Evolutionary conservation across 1,284 basidiomycete species (phyloP), one percentile per base, ranked within the genome.

Genomic region (Trichosporon ovoides): DNA sequence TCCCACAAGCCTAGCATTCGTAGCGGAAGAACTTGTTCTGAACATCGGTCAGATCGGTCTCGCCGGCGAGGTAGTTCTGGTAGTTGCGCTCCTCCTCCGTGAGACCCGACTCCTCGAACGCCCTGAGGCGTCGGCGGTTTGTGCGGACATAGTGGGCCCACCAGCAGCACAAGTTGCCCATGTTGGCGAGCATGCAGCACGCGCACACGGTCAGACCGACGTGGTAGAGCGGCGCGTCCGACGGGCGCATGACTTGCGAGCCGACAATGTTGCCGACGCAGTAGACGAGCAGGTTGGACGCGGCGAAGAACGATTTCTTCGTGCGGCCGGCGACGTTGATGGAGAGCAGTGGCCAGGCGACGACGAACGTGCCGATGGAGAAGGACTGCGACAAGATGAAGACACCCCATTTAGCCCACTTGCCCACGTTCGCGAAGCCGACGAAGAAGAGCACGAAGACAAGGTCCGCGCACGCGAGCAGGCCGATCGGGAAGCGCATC

Each of bases 231-330:
- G 67, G 67, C 7, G 67, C 66, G 49, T 69, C 66, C 20, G 35
- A 34, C 28, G 46, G 55, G 13, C 57, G 59, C 53, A 69, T 60
- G 13, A 65, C 56, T 46, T 69, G 66, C 5, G 64, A 57, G 10
- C 68, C 68, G 43, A 68, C 38, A 18, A 65, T 56, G 59, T 65
- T 70, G 20, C 68, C 68, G 13, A 55, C 49, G 50, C 68, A 70
- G 62, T 69, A 68, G 9, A 53, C 54, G 46, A 67, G 56, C 9
- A 65, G 57, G 11, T 20, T 58, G 0, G 49, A 56, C 13, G 55
- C 65, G 22, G 57, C 56, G 50, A 66, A 60, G 57, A 65, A 65
- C 11, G 61, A 55, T 60, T 63, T 60, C 53, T 63, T 63, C 7
- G 61, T 60, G 22, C 61, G 61, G 20, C 61, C 61, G 13, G 61